A percentile compares a stretch with the other conserved stretches of the same genome.
These are phyloP conservation scores for Talaromyces sp. DNA, from an alignment of 2,329 filamentous ascomycete species.

Conservation along the genomic window DNA sequence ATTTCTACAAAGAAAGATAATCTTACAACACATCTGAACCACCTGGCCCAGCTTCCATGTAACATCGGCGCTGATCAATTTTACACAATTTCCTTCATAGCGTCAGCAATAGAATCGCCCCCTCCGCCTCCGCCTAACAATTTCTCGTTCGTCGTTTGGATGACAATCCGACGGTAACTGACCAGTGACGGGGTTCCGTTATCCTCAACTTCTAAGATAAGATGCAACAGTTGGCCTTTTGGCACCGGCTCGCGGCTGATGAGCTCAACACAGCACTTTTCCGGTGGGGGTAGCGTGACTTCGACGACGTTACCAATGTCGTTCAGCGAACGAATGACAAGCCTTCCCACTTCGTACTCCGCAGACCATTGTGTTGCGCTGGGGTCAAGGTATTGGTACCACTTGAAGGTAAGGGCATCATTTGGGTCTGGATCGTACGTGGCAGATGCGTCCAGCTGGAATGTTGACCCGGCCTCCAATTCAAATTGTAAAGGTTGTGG, in stretches of 20 bases:
- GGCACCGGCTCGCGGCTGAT: background rate
- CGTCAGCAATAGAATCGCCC: background rate
- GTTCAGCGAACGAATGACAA: background rate
- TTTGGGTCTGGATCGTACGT: background rate
- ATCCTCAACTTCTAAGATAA: background rate
- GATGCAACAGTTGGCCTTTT: background rate
- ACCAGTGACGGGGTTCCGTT: background rate
- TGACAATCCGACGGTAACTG: background rate
- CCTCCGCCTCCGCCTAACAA: background rate
- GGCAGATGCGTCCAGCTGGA: background rate
- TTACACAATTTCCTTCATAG: background rate
- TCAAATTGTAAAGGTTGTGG: background rate
- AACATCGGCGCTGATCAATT: background rate
- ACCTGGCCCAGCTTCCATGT: too few species aligned
- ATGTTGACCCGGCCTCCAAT: background rate
- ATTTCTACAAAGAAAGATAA: too few species aligned
- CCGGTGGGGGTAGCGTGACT: background rate
- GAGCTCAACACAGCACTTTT: background rate
- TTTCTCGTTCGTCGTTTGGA: background rate
- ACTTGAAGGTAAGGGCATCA: background rate
- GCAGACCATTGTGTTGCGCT: conserved; percentile 4
- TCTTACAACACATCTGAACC: too few species aligned
- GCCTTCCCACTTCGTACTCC: background rate
- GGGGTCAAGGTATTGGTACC: conserved; percentile 1
- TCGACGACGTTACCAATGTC: background rate